Evolutionary conservation across 371 early-diverging fungal genomes (phyloP).

Genomic region (Apophysomyces trapeziformis): DNA sequence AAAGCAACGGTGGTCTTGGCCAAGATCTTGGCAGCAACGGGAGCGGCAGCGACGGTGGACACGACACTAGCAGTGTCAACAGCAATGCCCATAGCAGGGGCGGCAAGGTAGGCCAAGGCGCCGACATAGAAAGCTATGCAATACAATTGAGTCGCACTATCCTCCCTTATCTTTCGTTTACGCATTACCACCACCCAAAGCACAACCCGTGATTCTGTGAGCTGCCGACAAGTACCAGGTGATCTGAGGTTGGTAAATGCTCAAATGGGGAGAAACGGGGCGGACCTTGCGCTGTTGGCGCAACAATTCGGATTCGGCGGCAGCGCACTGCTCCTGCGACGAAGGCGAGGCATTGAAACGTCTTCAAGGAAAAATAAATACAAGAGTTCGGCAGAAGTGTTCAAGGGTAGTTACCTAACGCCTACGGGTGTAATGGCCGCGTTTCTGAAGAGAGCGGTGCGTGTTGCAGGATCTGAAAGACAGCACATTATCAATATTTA

Average conservation of each 20-base stretch:
- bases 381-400: background rate
- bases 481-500: background rate
- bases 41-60: constrained; percentile 46
- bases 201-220: constrained; percentile 85
- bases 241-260: constrained; percentile 90
- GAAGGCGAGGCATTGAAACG: constrained; percentile 44
- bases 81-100: constrained; percentile 57
- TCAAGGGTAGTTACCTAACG: constrained; percentile 36
- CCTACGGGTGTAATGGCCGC: constrained; percentile 38
- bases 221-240: constrained; percentile 80
- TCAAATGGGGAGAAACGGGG: constrained; percentile 84
- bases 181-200: constrained; percentile 74
- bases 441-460: constrained; percentile 42
- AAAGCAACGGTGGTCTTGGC: constrained; percentile 60
- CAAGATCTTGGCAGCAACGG: constrained; percentile 47
- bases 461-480: constrained; percentile 38
- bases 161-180: background rate
- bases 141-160: constrained; percentile 4
- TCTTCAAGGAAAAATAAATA: constrained; percentile 23
- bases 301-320: constrained; percentile 56
- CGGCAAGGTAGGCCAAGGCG: constrained; percentile 64
- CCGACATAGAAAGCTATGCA: constrained; percentile 69
- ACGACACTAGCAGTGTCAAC: constrained; percentile 71
- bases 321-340: constrained; percentile 43
- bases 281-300: constrained; percentile 72